phyloP scores from a whole-genome alignment of 108 stramenopile species.

The Skeletonema costatum region DNA sequence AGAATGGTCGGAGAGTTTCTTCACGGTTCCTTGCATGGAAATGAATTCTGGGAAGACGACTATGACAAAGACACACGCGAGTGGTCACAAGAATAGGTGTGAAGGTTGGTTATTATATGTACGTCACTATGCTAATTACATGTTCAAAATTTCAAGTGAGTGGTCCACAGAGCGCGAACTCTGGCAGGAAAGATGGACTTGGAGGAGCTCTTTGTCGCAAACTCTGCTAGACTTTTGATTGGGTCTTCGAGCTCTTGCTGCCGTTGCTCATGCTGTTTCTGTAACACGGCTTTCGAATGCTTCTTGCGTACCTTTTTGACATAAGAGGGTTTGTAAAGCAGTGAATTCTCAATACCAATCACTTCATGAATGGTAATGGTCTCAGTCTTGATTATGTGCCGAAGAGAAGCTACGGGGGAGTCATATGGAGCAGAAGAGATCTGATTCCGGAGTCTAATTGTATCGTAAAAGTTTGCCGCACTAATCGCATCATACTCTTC shows the following conservation, averaged over 20 bases:
- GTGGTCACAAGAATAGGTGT: slow-evolving; percentile 13
- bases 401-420: background rate
- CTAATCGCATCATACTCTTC: background rate
- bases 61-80: slow-evolving; percentile 20
- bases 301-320: background rate
- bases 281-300: background rate
- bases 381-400: background rate
- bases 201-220: background rate
- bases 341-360: background rate
- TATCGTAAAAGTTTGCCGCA: background rate
- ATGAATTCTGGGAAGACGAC: slow-evolving; percentile 69
- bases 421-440: background rate
- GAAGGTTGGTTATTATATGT: background rate
- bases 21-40: slow-evolving; percentile 61
- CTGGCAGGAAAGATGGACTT: background rate
- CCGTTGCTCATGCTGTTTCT: background rate
- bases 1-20: slow-evolving; percentile 71
- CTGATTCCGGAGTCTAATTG: background rate
- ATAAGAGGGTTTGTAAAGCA: background rate
- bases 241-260: background rate
- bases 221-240: background rate
- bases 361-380: background rate
- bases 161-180: background rate
- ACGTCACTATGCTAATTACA: no score
- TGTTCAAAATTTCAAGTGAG: no score